Percentiles rank a stretch among this genome's conserved stretches.
phyloP scores from a whole-genome alignment of 768 basidiomycete genomes.

The Boletus speciosus region DNA sequence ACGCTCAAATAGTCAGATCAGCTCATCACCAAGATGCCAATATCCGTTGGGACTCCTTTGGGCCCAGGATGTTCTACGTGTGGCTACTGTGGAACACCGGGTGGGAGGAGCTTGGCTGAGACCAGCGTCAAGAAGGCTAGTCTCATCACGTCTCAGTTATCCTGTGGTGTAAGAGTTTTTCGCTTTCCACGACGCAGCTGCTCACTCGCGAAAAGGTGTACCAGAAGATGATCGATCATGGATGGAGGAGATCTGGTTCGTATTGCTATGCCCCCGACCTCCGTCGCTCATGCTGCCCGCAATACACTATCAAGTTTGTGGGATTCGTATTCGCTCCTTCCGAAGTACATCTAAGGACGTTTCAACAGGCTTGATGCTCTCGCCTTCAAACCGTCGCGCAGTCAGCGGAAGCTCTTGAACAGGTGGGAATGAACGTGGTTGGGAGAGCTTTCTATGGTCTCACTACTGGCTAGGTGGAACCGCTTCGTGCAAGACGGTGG shows the following conservation, averaged over 20 bases:
- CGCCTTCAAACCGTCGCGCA: slow-evolving; percentile 65
- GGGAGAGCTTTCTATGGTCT: not conserved
- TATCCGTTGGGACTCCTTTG: slow-evolving; percentile 29
- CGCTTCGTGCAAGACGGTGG: slow-evolving; percentile 54
- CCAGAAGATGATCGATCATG: slow-evolving; percentile 78
- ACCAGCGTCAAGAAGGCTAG: slow-evolving; percentile 50
- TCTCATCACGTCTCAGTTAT: slow-evolving; percentile 47
- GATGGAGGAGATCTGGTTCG: slow-evolving; percentile 79
- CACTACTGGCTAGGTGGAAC: slow-evolving; percentile 56
- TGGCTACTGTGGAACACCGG: slow-evolving; percentile 65
- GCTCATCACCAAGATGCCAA: slow-evolving; percentile 16
- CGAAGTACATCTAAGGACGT: slow-evolving; percentile 14
- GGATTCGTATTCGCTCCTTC: slow-evolving; percentile 7
- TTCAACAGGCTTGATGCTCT: slow-evolving; percentile 58
- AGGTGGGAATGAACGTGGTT: slow-evolving; percentile 40
- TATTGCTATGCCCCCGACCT: slow-evolving; percentile 91
- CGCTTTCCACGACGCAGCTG: not conserved
- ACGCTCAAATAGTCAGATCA: not conserved
- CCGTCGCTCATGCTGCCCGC: slow-evolving; percentile 81
- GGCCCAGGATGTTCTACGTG: slow-evolving; percentile 43
- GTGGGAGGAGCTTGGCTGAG: slow-evolving; percentile 37
- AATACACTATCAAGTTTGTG: slow-evolving; percentile 86
- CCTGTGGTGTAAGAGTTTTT: slow-evolving; percentile 44
- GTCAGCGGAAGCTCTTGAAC: slow-evolving; percentile 72
- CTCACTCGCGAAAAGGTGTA: slow-evolving; percentile 50